phyloP scores from a whole-genome alignment of 2,329 filamentous ascomycete species.

The Fusarium graminum region DNA sequence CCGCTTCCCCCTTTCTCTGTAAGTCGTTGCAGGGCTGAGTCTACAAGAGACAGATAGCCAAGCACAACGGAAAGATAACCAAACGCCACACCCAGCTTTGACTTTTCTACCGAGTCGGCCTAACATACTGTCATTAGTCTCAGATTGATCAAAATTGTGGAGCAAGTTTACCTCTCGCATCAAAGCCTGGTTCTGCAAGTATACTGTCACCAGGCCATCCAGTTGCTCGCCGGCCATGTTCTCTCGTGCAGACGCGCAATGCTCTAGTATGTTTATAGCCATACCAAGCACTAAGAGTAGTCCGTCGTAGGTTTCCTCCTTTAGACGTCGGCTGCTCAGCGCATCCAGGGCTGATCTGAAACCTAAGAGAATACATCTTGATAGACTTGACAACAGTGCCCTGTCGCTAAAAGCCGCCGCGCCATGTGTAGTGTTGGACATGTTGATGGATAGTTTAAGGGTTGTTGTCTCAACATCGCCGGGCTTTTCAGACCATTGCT shows the following conservation, averaged over 20 bases:
- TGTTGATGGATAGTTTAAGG: constrained; percentile 79
- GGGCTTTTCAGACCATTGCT: constrained; percentile 50
- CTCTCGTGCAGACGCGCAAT: constrained; percentile 72
- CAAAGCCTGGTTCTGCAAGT: constrained; percentile 74
- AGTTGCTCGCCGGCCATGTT: constrained; percentile 59
- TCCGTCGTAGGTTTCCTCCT: constrained; percentile 70
- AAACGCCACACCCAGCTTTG: constrained; percentile 83
- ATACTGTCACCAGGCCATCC: constrained; percentile 72
- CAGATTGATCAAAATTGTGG: not conserved
- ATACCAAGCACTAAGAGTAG: constrained; percentile 84
- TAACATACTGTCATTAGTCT: constrained; percentile 51
- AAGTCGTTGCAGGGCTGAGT: constrained; percentile 60
- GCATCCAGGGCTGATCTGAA: constrained; percentile 64
- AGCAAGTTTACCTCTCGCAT: constrained; percentile 73
- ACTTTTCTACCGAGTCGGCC: constrained; percentile 80
- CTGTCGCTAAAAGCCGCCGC: constrained; percentile 77
- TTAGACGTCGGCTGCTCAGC: constrained; percentile 63
- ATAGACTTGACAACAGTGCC: constrained; percentile 64
- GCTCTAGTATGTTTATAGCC: constrained; percentile 89
- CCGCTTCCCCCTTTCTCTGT: constrained; percentile 57
- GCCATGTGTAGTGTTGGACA: constrained; percentile 84
- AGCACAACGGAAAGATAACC: constrained; percentile 89
- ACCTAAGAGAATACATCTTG: constrained; percentile 63
- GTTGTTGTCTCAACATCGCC: constrained; percentile 48
- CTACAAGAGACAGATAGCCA: constrained; percentile 79